phyloP scores from a whole-genome alignment of 2,329 filamentous ascomycete species.

The Fusarium begoniae region DNA sequence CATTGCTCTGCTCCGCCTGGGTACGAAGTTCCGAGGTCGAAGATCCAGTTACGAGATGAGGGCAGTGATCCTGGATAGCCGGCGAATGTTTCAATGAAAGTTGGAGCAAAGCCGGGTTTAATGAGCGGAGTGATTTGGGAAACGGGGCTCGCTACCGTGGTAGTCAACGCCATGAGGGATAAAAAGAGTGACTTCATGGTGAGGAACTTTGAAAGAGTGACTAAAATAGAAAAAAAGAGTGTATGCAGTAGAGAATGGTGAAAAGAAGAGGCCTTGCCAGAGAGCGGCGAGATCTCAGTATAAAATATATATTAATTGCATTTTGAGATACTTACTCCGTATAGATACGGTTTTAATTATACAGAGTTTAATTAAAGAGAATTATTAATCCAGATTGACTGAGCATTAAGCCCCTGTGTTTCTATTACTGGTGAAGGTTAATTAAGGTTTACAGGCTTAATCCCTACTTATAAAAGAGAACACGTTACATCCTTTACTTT shows the following conservation, averaged over 20 bases:
- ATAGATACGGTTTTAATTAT: background rate
- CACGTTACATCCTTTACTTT: background rate
- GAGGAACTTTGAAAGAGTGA: background rate
- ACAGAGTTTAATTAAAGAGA: background rate
- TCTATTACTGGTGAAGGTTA: background rate
- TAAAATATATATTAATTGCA: background rate
- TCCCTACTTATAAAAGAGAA: background rate
- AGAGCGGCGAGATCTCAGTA: no score
- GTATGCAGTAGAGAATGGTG: fast-evolving
- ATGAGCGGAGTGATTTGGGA: background rate
- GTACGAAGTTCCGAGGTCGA: background rate
- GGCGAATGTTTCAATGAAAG: background rate
- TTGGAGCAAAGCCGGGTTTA: background rate
- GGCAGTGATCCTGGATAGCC: background rate
- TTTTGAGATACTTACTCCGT: background rate
- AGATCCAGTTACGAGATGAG: background rate
- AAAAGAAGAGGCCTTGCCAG: fast-evolving
- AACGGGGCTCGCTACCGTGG: background rate
- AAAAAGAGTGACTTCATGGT: background rate
- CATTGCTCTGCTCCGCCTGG: background rate
- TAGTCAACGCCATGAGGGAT: background rate
- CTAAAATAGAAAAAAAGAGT: background rate
- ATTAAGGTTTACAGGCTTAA: background rate
- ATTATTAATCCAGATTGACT: background rate
- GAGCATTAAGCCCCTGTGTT: background rate